A percentile compares a stretch with the other conserved stretches of the same genome.
phyloP scores from a whole-genome alignment of 2,329 filamentous ascomycete genomes.

The Trichoderma oligosporum region DNA sequence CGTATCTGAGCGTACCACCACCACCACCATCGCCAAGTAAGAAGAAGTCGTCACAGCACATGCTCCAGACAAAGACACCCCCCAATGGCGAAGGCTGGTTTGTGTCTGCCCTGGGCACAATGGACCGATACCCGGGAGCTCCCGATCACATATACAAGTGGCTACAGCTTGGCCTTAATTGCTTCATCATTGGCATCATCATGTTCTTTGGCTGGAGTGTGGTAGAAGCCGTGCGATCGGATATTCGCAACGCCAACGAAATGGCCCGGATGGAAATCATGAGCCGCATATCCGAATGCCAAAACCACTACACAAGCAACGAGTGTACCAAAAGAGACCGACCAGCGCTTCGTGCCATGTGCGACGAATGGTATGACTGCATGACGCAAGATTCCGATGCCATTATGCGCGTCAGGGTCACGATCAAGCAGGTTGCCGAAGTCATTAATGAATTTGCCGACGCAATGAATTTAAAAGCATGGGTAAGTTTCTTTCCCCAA shows the following conservation, averaged over 20 bases:
- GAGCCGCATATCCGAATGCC: constrained; percentile 69
- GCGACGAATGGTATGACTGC: constrained; percentile 78
- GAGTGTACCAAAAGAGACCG: constrained; percentile 62
- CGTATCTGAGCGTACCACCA: background rate
- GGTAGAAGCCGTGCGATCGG: constrained; percentile 65
- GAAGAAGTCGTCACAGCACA: constrained; percentile 26
- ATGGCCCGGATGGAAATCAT: constrained; percentile 66
- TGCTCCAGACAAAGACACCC: constrained; percentile 20
- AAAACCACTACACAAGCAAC: constrained; percentile 70
- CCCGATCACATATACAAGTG: constrained; percentile 58
- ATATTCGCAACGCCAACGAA: constrained; percentile 69
- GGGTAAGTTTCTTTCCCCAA: constrained; percentile 39
- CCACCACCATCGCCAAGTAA: constrained; percentile 1
- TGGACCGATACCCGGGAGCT: constrained; percentile 56
- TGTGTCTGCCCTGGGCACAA: constrained; percentile 47
- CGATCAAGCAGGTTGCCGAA: constrained; percentile 81
- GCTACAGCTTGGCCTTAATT: constrained; percentile 60
- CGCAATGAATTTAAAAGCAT: constrained; percentile 77
- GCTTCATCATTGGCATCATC: constrained; percentile 52
- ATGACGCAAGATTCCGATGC: constrained; percentile 79
- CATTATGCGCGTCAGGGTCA: constrained; percentile 75
- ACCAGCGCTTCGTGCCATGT: constrained; percentile 70
- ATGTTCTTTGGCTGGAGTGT: constrained; percentile 67
- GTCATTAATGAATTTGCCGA: constrained; percentile 95
- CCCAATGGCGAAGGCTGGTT: constrained; percentile 23